A percentile compares a stretch with the other conserved stretches of the same genome.
Conservation (phyloP, 1,139 yeast genomes). For the Blastobotrys illinoisensis region DNA sequence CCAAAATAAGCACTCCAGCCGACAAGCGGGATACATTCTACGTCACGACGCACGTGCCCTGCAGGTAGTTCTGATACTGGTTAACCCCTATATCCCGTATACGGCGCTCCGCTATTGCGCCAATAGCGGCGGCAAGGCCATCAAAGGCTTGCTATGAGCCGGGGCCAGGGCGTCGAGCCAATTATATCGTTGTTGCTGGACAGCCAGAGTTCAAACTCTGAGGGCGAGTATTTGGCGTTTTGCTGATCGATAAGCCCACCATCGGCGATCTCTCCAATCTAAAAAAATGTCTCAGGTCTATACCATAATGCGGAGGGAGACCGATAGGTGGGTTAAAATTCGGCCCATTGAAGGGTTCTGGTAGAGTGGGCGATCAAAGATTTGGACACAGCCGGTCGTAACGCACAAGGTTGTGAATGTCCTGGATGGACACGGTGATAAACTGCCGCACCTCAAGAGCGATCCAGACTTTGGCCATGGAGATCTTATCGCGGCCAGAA, state of each 20-base stretch:
- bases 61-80: neutral
- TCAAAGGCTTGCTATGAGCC: too few relatives aligned
- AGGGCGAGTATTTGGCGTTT: too few relatives aligned
- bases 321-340: too few relatives aligned
- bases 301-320: too few relatives aligned
- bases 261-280: neutral
- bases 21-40: neutral
- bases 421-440: slow-evolving; percentile 78
- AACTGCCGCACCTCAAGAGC: slow-evolving; percentile 86
- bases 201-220: too few relatives aligned
- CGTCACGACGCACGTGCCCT: neutral
- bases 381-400: slow-evolving; percentile 60
- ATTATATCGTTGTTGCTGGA: too few relatives aligned
- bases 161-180: too few relatives aligned
- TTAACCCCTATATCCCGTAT: too few relatives aligned
- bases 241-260: neutral
- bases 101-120: too few relatives aligned
- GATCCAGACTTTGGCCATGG: slow-evolving; percentile 88
- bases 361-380: slow-evolving; percentile 38
- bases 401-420: slow-evolving; percentile 51
- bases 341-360: too few relatives aligned
- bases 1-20: neutral
- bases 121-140: too few relatives aligned
- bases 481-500: slow-evolving; percentile 54
- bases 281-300: too few relatives aligned